A percentile compares a stretch with the other conserved stretches of the same genome.
These are phyloP conservation scores for Neurospora sp. DNA, from an alignment of 495 filamentous ascomycete genomes.

Conservation along the genomic window DNA sequence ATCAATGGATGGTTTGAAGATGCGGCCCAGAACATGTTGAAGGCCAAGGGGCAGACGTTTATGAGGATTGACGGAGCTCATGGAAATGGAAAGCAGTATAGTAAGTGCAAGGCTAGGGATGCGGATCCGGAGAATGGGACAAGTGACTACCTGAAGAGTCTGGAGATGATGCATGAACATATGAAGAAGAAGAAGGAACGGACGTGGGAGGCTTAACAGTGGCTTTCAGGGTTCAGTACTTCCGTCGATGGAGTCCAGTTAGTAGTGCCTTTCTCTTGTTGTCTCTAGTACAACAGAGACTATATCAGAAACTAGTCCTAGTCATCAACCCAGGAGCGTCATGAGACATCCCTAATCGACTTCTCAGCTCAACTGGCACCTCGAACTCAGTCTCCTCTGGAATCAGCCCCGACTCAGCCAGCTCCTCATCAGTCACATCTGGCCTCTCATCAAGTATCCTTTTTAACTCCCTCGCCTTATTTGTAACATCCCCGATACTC, in stretches of 20 bases:
- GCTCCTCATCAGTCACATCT: constrained; percentile 21
- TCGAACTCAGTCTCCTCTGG: constrained; percentile 38
- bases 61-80: constrained; percentile 27
- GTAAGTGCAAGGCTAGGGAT: constrained; percentile 24
- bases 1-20: constrained; percentile 30
- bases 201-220: background rate
- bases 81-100: constrained; percentile 22
- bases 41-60: constrained; percentile 25
- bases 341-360: constrained; percentile 10
- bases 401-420: constrained; percentile 30
- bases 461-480: constrained; percentile 35
- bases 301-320: background rate
- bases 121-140: constrained; percentile 25
- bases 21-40: constrained; percentile 21
- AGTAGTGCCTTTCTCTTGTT: too few relatives aligned
- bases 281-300: background rate
- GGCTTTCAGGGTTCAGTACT: background rate
- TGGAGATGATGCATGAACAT: constrained; percentile 23
- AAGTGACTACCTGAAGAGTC: constrained; percentile 23
- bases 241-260: background rate
- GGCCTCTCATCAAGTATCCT: constrained; percentile 30
- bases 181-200: background rate
- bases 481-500: constrained; percentile 49
- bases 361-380: constrained; percentile 18
- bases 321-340: background rate